phyloP scores from a whole-genome alignment of 805 yeast species.

The Kodamaea hsintzibuensis region DNA sequence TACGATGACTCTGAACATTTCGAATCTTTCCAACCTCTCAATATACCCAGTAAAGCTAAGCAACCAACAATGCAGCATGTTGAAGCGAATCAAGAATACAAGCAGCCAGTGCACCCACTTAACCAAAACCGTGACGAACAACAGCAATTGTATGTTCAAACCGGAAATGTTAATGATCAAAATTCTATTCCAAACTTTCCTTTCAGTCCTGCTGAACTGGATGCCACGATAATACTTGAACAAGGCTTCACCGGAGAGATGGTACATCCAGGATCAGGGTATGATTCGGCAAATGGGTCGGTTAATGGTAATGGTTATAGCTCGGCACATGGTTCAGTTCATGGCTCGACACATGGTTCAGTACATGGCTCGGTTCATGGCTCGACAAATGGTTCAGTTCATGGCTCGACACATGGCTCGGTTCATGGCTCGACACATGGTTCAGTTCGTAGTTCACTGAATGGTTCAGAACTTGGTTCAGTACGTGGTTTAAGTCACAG shows the following conservation, averaged over 20 bases:
- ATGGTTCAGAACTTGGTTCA: background rate
- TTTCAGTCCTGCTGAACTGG: background rate
- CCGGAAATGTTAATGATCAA: background rate
- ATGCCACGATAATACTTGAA: background rate
- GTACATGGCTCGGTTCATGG: background rate
- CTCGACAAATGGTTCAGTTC: background rate
- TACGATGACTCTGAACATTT: background rate
- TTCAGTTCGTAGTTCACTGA: background rate
- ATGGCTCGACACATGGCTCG: no score
- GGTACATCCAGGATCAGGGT: background rate
- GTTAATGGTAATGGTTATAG: background rate
- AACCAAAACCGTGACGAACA: background rate
- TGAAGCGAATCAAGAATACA: background rate
- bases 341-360: background rate
- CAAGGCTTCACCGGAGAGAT: background rate
- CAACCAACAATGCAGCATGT: background rate
- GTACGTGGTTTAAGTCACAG: background rate
- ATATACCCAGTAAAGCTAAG: background rate
- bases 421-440: no score
- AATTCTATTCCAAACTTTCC: conserved; percentile 1
- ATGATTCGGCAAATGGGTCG: background rate
- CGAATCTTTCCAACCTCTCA: background rate
- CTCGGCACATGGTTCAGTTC: background rate
- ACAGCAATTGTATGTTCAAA: background rate
- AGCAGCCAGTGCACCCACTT: background rate